Base-by-base conservation (phyloP, 106 monocot species). In the Allium cepa region DNA sequence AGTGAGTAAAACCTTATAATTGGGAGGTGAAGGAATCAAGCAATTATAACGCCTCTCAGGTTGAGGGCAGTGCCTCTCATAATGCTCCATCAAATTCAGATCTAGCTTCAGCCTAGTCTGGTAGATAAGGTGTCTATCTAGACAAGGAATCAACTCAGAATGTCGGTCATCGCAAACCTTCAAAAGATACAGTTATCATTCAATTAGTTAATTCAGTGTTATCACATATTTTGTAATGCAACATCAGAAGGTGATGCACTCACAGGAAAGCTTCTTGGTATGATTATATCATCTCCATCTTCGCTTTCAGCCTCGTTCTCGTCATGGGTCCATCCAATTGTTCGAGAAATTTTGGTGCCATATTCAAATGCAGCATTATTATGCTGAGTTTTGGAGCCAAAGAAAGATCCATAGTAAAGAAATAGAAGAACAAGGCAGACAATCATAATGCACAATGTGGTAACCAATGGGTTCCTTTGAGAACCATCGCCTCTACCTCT, bases 91-190 rank as follows among this genome's bases (percentile, higher is more conserved):
- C 17, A 89, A 64, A 69, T 79, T 73, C 11, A 89, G 46, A 70
- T 89, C 81, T 22, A 82, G 71, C 60, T 89, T 89, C 77, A 89
- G 60, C 53, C 81, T 71, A 64, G 71, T 76, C 66, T 89, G 88
- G 56, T 84, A 84, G 59, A 82, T 84, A 55, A 84, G 88, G 63
- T 89, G 79, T 51, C 88, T 81, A 71, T 89, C 88, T 10, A 89
- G 70, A 58, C 88, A 89, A 47, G 88, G 88, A 64, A 89, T 89
- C 78, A 89, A 72, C 79, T 89, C 88, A 16, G 84, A 84, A 64
- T 82, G 79, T 12, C 79, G 70, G 62, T 82, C 81, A 70, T 88
- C 84, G 62, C 88, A 89, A 7, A 89, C 79, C 88, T 89, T 73
- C 53, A 11, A 26, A 59, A 22, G 22, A 22, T 22, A 22, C 22